phyloP scores from a whole-genome alignment of 331 rosid species.

The Pyracantha coccinea region DNA sequence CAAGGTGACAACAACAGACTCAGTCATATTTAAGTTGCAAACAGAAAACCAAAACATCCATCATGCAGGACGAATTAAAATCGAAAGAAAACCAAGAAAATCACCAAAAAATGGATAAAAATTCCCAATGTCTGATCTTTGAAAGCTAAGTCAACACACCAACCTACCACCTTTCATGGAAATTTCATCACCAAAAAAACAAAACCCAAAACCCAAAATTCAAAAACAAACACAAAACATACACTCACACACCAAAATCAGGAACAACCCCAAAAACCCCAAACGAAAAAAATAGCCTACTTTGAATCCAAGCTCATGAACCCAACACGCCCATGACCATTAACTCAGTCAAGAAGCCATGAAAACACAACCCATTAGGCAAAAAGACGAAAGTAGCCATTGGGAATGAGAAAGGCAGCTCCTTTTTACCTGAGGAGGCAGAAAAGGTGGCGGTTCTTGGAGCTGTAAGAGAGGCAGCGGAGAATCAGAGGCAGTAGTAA shows the following conservation, averaged over 20 bases:
- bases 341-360: slow-evolving; percentile 25
- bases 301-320: slow-evolving; percentile 28
- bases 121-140: slow-evolving; percentile 21
- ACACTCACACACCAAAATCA: slow-evolving; percentile 17
- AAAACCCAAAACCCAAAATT: slow-evolving; percentile 31
- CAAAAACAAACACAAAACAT: slow-evolving; percentile 22
- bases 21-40: slow-evolving; percentile 9
- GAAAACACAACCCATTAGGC: slow-evolving; percentile 5
- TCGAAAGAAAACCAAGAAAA: slow-evolving; percentile 12
- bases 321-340: slow-evolving; percentile 34
- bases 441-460: slow-evolving; percentile 26
- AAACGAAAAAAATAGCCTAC: slow-evolving; percentile 10
- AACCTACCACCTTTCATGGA: slow-evolving; percentile 68
- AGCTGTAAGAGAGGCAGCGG: slow-evolving; percentile 6
- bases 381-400: slow-evolving; percentile 14
- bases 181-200: slow-evolving; percentile 1
- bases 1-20: slow-evolving; percentile 18
- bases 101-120: slow-evolving; percentile 5
- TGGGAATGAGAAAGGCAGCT: slow-evolving; percentile 11
- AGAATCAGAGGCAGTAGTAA: slow-evolving; percentile 14
- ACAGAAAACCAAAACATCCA: slow-evolving; percentile 18
- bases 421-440: slow-evolving; percentile 29
- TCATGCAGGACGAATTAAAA: slow-evolving; percentile 15
- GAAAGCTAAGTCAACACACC: slow-evolving; percentile 53
- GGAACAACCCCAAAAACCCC: slow-evolving; percentile 30